Conservation (phyloP, 2,329 filamentous ascomycete genomes). For the Ophiobolus disseminans region DNA sequence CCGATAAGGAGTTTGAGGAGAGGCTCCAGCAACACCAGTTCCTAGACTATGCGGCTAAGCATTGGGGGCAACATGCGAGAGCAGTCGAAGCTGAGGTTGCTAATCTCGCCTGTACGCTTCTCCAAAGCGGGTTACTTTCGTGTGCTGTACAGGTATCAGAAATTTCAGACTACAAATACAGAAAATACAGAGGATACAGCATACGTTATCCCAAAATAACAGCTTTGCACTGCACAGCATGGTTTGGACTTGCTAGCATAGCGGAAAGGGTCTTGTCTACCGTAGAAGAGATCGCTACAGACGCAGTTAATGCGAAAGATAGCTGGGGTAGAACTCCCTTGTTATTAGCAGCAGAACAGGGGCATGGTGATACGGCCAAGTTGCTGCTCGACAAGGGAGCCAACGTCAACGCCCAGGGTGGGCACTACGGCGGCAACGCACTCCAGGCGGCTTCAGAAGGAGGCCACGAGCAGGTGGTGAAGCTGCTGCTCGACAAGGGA, state of each 20-base stretch:
- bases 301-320: constrained; percentile 8
- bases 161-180: constrained; percentile 1
- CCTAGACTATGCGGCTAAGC: too few species aligned
- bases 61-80: background rate
- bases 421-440: too few species aligned
- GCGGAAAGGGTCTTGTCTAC: background rate
- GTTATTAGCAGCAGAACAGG: constrained; percentile 3
- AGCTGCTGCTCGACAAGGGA: too few species aligned
- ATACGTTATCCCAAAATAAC: background rate
- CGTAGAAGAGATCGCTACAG: background rate
- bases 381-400: constrained; percentile 10
- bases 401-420: too few species aligned
- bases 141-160: constrained; percentile 11
- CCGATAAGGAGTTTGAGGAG: too few species aligned
- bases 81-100: constrained; percentile 7
- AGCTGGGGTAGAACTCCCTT: background rate
- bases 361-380: constrained; percentile 3
- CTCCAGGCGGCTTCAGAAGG: too few species aligned
- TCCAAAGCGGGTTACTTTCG: constrained; percentile 5
- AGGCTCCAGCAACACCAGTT: too few species aligned
- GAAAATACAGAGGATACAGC: constrained; percentile 6
- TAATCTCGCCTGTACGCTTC: constrained; percentile 5
- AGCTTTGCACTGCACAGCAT: constrained; percentile 4
- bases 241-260: constrained; percentile 2
- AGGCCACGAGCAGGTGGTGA: too few species aligned